Evolutionary conservation across 148 eudicot species (phyloP).

Genomic region (Oxyria digyna): DNA sequence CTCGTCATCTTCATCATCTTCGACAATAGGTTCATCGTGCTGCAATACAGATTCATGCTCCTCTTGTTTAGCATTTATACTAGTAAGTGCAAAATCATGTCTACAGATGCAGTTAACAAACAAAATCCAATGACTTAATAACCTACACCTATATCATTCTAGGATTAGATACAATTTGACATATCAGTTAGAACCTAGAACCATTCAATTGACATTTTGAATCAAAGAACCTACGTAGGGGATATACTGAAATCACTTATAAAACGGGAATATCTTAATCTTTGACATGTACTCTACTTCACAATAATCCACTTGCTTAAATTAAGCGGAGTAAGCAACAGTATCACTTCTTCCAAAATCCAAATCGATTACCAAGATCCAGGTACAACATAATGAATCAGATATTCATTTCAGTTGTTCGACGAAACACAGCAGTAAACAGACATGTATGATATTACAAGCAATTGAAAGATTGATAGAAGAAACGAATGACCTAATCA

Average conservation of each 20-base stretch:
- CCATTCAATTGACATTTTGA: no score
- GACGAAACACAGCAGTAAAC: neutral
- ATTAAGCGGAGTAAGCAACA: neutral
- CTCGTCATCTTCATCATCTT: slow-evolving; percentile 10
- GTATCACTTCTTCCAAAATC: no score
- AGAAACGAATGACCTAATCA: neutral
- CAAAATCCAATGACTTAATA: neutral
- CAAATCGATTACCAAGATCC: neutral
- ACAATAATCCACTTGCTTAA: neutral
- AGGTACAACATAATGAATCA: neutral
- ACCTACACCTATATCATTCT: neutral
- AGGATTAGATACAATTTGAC: neutral
- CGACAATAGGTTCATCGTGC: slow-evolving; percentile 14
- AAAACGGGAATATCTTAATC: neutral
- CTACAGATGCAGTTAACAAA: neutral
- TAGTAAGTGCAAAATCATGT: neutral
- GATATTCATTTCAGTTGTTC: neutral
- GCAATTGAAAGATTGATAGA: neutral
- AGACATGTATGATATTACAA: neutral
- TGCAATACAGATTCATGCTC: neutral
- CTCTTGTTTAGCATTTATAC: neutral
- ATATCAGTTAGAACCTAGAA: neutral
- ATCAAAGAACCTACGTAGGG: no score
- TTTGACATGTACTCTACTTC: neutral
- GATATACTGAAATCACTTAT: neutral